phyloP scores from a whole-genome alignment of 1,284 basidiomycete species.

The Cutaneotrichosporon cutaneum region DNA sequence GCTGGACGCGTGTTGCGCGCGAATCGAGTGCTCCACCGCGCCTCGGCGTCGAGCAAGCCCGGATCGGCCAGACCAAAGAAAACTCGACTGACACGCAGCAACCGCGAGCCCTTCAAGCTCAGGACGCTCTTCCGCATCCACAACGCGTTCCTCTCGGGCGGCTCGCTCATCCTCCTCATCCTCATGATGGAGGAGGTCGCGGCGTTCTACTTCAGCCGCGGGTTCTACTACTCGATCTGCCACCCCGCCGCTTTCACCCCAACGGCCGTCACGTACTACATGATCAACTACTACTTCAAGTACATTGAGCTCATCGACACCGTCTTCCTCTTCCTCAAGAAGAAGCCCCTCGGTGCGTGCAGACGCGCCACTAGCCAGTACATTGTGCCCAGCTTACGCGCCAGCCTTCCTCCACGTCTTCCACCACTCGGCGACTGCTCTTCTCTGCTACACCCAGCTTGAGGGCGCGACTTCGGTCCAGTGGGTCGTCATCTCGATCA shows the following conservation, averaged over 20 bases:
- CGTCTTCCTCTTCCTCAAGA: conserved; percentile 95
- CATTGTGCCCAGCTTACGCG: neutral
- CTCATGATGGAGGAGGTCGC: conserved; percentile 88
- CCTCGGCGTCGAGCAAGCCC: neutral
- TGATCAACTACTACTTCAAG: conserved; percentile 98
- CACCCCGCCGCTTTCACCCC: conserved; percentile 76
- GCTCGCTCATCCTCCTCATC: conserved; percentile 74
- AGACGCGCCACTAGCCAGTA: no score
- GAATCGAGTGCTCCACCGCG: neutral
- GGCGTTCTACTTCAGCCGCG: conserved; percentile 70
- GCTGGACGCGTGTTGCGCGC: no score
- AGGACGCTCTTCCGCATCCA: conserved; percentile 87
- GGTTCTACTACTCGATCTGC: conserved; percentile 78
- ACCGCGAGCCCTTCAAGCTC: conserved; percentile 70
- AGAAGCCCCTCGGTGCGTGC: conserved; percentile 83
- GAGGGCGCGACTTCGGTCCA: conserved; percentile 93
- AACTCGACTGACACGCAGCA: conserved; percentile 38
- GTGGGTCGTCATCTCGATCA: conserved; percentile 93
- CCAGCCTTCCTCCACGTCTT: conserved; percentile 95
- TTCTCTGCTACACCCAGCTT: conserved; percentile 91
- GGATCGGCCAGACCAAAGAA: neutral
- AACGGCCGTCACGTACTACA: conserved; percentile 89
- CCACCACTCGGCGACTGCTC: conserved; percentile 97
- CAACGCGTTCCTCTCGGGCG: conserved; percentile 81
- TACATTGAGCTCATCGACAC: conserved; percentile 93